Evolutionary conservation across 2,329 filamentous ascomycete genomes (phyloP).

Genomic region (Grosmannia serpens): DNA sequence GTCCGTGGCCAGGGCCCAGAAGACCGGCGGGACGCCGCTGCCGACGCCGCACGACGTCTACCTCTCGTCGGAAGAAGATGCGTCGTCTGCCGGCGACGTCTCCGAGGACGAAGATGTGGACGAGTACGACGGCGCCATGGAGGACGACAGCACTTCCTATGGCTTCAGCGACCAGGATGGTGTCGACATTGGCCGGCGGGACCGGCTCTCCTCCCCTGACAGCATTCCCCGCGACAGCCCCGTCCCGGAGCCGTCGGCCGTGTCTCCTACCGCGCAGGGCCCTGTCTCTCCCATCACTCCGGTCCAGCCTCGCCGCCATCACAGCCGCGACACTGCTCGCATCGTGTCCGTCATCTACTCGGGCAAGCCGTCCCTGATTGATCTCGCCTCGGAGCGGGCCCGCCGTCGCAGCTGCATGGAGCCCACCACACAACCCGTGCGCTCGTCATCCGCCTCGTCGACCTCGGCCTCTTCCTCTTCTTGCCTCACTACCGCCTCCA

Average conservation of each 20-base stretch:
- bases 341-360: conserved; percentile 48
- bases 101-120: conserved; percentile 36
- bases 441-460: conserved; percentile 10
- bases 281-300: neutral
- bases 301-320: conserved; percentile 13
- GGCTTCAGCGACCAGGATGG: too few species aligned
- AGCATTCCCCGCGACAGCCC: neutral
- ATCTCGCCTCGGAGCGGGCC: conserved; percentile 24
- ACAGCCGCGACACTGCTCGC: conserved; percentile 42
- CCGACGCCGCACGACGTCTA: conserved; percentile 45
- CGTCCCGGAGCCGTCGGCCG: neutral
- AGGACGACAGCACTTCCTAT: conserved; percentile 19
- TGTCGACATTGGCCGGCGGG: neutral
- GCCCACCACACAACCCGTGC: conserved; percentile 18
- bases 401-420: conserved; percentile 15
- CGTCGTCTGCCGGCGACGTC: conserved; percentile 46
- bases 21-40: conserved; percentile 15
- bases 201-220: neutral
- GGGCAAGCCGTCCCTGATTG: conserved; percentile 47
- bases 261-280: neutral
- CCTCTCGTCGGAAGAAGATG: conserved; percentile 55
- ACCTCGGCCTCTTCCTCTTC: neutral
- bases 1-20: conserved; percentile 12
- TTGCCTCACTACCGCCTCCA: neutral
- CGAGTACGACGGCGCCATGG: conserved; percentile 28